Evolutionary conservation across 768 basidiomycete species (phyloP).

Genomic region (Myochromella boudieri): DNA sequence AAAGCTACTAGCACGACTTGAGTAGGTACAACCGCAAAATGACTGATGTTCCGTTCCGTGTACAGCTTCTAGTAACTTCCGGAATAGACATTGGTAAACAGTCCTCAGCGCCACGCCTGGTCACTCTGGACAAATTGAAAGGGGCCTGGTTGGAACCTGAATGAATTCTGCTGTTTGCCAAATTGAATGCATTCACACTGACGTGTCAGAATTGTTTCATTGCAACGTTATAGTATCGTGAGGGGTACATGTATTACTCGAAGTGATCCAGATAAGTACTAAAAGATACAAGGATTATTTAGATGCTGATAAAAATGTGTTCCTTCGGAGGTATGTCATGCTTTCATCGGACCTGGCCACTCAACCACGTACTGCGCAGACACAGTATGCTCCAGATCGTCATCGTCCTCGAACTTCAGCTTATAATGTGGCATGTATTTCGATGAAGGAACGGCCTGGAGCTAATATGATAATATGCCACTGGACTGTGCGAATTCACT

Average conservation of each 20-base stretch:
- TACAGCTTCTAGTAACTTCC: background rate
- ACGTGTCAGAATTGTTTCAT: conserved; percentile 1
- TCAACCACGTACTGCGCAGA: conserved; percentile 82
- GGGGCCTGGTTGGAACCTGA: too few relatives aligned
- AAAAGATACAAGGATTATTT: conserved; percentile 18
- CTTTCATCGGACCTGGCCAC: conserved; percentile 52
- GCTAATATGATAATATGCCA: background rate
- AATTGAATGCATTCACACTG: too few relatives aligned
- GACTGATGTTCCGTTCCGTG: background rate
- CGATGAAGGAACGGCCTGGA: conserved; percentile 34
- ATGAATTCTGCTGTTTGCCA: background rate
- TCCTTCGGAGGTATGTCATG: conserved; percentile 8
- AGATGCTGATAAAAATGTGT: conserved; percentile 13
- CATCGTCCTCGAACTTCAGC: conserved; percentile 87
- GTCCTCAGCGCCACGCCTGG: too few relatives aligned
- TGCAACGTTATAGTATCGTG: conserved; percentile 11
- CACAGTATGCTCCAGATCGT: conserved; percentile 77
- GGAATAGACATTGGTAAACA: background rate
- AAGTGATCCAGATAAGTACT: conserved; percentile 13
- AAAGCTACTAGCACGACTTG: background rate
- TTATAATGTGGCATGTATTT: conserved; percentile 65
- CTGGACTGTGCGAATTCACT: conserved; percentile 8
- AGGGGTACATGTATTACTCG: conserved; percentile 10
- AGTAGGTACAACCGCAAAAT: background rate
- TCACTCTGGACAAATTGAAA: too few relatives aligned